These are phyloP conservation scores for Rubia peregrina DNA, from an alignment of 305 asterid genomes.

Conservation along the genomic window DNA sequence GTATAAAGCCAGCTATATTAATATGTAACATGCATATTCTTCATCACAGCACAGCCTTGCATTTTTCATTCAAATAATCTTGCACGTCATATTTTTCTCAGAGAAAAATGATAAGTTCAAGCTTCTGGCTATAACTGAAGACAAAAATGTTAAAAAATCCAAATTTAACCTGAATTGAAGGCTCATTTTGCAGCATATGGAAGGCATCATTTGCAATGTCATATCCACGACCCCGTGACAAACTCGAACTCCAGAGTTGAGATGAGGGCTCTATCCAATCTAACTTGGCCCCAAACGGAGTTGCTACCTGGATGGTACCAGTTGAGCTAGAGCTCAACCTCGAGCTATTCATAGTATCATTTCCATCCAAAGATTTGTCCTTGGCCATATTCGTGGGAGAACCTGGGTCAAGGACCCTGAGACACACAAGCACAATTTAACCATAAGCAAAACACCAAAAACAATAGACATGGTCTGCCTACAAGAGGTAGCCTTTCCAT, in stretches of 20 bases:
- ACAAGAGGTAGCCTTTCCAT: neutral
- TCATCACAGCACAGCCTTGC: neutral
- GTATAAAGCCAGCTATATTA: neutral
- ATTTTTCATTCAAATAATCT: neutral
- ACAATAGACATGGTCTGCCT: neutral
- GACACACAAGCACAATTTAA: neutral
- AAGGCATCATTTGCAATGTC: conserved; percentile 47
- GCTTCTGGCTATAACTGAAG: neutral
- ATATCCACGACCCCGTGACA: conserved; percentile 29
- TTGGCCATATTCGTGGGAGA: conserved; percentile 9
- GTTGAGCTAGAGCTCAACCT: conserved; percentile 10
- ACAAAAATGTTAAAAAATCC: neutral
- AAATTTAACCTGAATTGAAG: conserved; percentile 49
- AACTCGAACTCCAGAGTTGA: conserved; percentile 26
- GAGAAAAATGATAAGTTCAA: neutral
- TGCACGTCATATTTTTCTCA: neutral
- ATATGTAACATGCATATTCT: neutral
- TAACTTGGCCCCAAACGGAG: conserved; percentile 22
- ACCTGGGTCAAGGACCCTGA: conserved; percentile 34
- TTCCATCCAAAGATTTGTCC: conserved; percentile 15
- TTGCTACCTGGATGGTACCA: conserved; percentile 8
- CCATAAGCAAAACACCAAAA: neutral
- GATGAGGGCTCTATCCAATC: conserved; percentile 60
- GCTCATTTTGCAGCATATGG: conserved; percentile 50
- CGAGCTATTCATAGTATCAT: conserved; percentile 11